A percentile compares a stretch with the other conserved stretches of the same genome.
Conservation (phyloP, 345 rosid species). For the Gossypioides kirkii region DNA sequence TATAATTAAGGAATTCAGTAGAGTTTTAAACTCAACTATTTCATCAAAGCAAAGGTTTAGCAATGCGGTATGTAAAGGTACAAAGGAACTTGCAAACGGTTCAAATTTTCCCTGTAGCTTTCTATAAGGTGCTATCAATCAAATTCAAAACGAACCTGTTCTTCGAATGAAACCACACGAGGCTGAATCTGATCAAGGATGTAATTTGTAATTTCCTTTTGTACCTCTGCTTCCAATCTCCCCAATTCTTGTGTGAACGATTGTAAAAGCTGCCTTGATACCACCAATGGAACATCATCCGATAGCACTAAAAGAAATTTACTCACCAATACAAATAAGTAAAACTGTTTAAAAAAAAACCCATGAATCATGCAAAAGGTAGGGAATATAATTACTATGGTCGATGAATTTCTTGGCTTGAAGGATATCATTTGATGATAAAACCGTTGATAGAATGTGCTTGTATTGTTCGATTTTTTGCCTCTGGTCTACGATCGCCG, state of each 20-base stretch:
- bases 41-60: neutral
- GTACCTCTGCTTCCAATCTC: conserved; percentile 64
- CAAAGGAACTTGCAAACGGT: neutral
- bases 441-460: conserved; percentile 70
- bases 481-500: conserved; percentile 81
- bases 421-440: conserved; percentile 70
- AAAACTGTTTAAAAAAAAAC: neutral
- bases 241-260: conserved; percentile 78
- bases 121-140: neutral
- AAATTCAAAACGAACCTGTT: conserved; percentile 54
- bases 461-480: conserved; percentile 98
- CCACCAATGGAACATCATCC: conserved; percentile 84
- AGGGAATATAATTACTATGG: conserved; percentile 43
- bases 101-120: neutral
- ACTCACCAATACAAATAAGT: neutral
- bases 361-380: neutral
- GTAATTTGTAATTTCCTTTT: conserved; percentile 82
- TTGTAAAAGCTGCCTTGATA: conserved; percentile 89
- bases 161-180: conserved; percentile 95
- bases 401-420: conserved; percentile 81
- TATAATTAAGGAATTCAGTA: conserved; percentile 1
- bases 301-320: conserved; percentile 54
- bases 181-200: conserved; percentile 94
- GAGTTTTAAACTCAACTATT: neutral
- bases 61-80: conserved; percentile 1